Evolutionary conservation across 768 basidiomycete genomes (phyloP).

Genomic region (Macrolepiota dolichaula): DNA sequence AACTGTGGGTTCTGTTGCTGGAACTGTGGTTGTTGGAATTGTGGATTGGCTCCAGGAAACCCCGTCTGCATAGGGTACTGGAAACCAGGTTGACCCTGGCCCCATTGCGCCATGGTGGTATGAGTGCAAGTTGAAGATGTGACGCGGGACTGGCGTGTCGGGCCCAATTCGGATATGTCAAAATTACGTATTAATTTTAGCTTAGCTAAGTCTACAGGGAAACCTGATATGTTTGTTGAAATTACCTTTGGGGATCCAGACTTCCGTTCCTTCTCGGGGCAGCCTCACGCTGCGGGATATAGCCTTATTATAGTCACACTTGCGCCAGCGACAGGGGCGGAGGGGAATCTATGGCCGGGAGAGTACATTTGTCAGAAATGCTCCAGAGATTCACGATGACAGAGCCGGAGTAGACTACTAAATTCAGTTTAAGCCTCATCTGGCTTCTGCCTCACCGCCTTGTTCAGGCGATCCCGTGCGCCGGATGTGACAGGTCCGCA

Average conservation of each 20-base stretch:
- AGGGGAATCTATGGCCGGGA: not conserved
- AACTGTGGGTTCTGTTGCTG: conserved; percentile 41
- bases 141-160: not conserved
- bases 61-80: conserved; percentile 79
- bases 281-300: not conserved
- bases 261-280: not conserved
- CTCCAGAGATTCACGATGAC: not conserved
- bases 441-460: not conserved
- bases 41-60: conserved; percentile 40
- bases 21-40: conserved; percentile 45
- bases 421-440: not conserved
- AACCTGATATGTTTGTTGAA: not conserved
- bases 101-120: conserved; percentile 75
- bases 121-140: conserved; percentile 16
- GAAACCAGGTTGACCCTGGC: conserved; percentile 59
- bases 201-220: not conserved
- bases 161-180: conserved; percentile 8
- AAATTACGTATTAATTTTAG: conserved; percentile 12
- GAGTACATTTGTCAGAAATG: not conserved
- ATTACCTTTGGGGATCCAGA: too few relatives aligned
- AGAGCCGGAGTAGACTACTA: not conserved
- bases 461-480: not conserved
- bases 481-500: not conserved
- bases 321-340: not conserved
- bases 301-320: not conserved